phyloP scores from a whole-genome alignment of 2,329 filamentous ascomycete species.

The Clonostachys solani region DNA sequence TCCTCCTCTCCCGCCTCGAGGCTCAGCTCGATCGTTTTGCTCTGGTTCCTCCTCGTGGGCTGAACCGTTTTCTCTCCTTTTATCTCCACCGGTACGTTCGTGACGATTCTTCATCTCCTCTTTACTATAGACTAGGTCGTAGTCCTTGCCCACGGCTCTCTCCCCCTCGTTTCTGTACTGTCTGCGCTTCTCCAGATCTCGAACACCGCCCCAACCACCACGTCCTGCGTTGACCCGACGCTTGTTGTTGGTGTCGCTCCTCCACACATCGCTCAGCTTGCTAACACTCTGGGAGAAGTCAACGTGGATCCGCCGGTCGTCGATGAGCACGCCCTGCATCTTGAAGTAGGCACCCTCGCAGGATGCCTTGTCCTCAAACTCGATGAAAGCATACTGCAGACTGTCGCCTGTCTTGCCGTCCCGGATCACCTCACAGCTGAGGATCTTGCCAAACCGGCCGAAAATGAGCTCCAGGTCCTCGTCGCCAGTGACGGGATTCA shows the following conservation, averaged over 20 bases:
- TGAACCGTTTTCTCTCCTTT: slow-evolving; percentile 19
- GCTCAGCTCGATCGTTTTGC: slow-evolving; percentile 14
- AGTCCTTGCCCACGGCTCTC: slow-evolving; percentile 41
- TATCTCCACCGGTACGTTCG: slow-evolving; percentile 28
- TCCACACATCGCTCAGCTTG: slow-evolving; percentile 86
- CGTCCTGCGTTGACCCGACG: slow-evolving; percentile 50
- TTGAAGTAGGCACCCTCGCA: slow-evolving; percentile 97
- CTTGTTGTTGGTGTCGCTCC: slow-evolving; percentile 79
- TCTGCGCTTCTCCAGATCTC: slow-evolving; percentile 80
- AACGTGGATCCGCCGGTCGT: slow-evolving; percentile 95
- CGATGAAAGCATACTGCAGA: slow-evolving; percentile 95
- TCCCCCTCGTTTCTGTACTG: slow-evolving; percentile 76
- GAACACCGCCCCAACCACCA: slow-evolving; percentile 88
- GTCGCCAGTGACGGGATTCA: slow-evolving; percentile 94
- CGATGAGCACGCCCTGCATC: slow-evolving; percentile 96
- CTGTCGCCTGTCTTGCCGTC: slow-evolving; percentile 94
- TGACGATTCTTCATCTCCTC: slow-evolving; percentile 57
- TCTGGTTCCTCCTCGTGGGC: slow-evolving; percentile 91
- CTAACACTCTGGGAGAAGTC: slow-evolving; percentile 96
- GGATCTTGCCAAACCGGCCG: slow-evolving; percentile 89
- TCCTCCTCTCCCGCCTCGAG: neutral
- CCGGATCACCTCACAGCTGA: slow-evolving; percentile 93
- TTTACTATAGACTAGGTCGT: slow-evolving; percentile 79
- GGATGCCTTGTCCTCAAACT: slow-evolving; percentile 87
- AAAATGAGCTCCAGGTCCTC: slow-evolving; percentile 95